Base-by-base conservation (phyloP, 805 yeast genomes). In the Candida nonsorbophila region DNA sequence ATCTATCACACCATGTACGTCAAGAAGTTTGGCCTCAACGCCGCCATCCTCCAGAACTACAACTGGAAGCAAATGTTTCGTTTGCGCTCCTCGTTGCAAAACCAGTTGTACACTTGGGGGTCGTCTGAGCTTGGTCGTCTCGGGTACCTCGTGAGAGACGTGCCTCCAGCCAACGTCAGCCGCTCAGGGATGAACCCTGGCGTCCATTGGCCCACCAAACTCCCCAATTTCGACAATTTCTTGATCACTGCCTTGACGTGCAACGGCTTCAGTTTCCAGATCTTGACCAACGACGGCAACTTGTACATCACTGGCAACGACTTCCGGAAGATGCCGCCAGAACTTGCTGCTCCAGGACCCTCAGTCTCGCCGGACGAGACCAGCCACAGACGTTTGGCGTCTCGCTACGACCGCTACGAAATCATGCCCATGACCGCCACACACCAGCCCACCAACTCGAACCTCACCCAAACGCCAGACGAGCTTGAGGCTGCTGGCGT, bases 231-330 rank as follows among this genome's bases (percentile, higher is more conserved):
- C 24, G 50, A 58, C 4, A 45, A 55, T 3, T 38, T 47, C 14
- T 38, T 55, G 3, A 47, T 72, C 2, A 45, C 66, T 1, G 79
- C 74, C 39, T 56, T 80, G 1, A 59, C 72, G 14, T 76, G 78
- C 6, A 82, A 82, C 17, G 90, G 90, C 2, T 80, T 67, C 44
- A 69, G 78, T 4, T 74, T 78, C 36, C 75, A 76, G 28, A 55
- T 81, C 3, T 53, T 81, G 20, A 69, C 81, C 0, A 61, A 63
- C 16, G 50, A 63, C 1, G 87, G 88, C 1, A 56, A 67, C 4
- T 45, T 82, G 5, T 79, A 63, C 48, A 63, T 62, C 18, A 72
- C 81, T 4, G 85, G 82, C 0, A 30, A 41, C 7, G 33, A 37
- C 23, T 55, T 60, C 53, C 44, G 43, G n/a, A 27, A 20, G 16